phyloP scores from a whole-genome alignment of 1,139 yeast species.

The Blastobotrys petasosporus region DNA sequence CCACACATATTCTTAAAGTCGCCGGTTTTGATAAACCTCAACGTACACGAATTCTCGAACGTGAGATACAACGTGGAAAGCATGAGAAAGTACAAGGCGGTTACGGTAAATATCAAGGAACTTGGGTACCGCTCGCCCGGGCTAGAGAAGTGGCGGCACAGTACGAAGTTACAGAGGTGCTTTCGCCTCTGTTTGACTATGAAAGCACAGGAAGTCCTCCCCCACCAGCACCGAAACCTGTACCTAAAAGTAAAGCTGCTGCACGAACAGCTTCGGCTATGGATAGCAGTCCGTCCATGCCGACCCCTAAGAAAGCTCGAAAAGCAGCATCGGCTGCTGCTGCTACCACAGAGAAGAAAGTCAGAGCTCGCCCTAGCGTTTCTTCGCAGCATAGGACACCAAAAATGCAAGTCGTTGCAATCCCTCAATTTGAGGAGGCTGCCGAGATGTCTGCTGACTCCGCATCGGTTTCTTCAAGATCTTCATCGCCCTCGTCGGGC shows the following conservation, averaged over 20 bases:
- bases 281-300: conserved; percentile 16
- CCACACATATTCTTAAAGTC: conserved; percentile 92
- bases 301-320: conserved; percentile 17
- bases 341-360: conserved; percentile 9
- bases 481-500: conserved; percentile 33
- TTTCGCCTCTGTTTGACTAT: conserved; percentile 59
- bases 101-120: conserved; percentile 94
- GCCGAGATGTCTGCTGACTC: conserved; percentile 21
- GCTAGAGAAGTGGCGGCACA: conserved; percentile 54
- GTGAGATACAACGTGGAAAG: conserved; percentile 78
- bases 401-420: not conserved
- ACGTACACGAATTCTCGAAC: conserved; percentile 83
- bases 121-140: conserved; percentile 83
- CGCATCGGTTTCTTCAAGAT: conserved; percentile 28
- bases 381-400: conserved; percentile 2
- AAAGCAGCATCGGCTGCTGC: conserved; percentile 11
- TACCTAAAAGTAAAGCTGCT: conserved; percentile 22
- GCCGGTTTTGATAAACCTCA: conserved; percentile 94
- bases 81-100: conserved; percentile 98
- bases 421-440: conserved; percentile 2
- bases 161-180: conserved; percentile 61
- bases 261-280: conserved; percentile 23
- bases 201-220: conserved; percentile 31
- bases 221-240: conserved; percentile 35
- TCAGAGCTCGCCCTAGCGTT: conserved; percentile 14